Evolutionary conservation across 345 rosid genomes (phyloP), one percentile per base, ranked within the genome.

Genomic region (Orychophragmus violaceus): DNA sequence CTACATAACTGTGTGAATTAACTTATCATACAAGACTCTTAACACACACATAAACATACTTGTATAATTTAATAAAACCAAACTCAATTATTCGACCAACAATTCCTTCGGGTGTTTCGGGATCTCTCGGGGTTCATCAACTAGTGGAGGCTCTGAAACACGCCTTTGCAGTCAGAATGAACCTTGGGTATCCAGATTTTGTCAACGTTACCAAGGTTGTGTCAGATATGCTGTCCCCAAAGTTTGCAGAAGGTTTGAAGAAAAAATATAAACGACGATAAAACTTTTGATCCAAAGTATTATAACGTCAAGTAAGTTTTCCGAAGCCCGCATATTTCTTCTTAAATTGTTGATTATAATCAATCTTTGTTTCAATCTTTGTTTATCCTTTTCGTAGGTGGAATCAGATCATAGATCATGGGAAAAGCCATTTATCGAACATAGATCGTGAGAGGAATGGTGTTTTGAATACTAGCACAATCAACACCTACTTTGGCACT

Each of bases 151-250:
- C 90, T 27, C 39, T 85, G 14, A 85, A 82, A 64, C 85, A 85
- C 27, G 80, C 77, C 2, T 79, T 82, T 6, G 85, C 84, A 0
- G 79, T 78, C 19, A 74, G 87, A 71, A 83, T 82, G 85, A 85
- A 81, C 59, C 82, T 82, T 1, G 87, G 87, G 10, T 87, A 82
- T 74, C 90, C 87, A 5, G 82, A 77, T 10, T 82, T 80, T 16
- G 13, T 28, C 0, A 35, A 85, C 32, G 59, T 77, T 1, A 16
- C 77, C 1, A 32, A 63, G 23, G 82, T 75, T 59, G 27, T 81
- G 5, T 75, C 81, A 0, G 81, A 81, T 50, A 81, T 83, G 90
- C 45, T 85, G 18, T 85, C 89, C 7, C 81, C 45, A 0, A 35
- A 64, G 6, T 77, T 82, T 39, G 86, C 85, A 2, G 6, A 57